Evolutionary conservation across 495 filamentous ascomycete genomes (phyloP).

Genomic region (Wilcoxina mikolae): DNA sequence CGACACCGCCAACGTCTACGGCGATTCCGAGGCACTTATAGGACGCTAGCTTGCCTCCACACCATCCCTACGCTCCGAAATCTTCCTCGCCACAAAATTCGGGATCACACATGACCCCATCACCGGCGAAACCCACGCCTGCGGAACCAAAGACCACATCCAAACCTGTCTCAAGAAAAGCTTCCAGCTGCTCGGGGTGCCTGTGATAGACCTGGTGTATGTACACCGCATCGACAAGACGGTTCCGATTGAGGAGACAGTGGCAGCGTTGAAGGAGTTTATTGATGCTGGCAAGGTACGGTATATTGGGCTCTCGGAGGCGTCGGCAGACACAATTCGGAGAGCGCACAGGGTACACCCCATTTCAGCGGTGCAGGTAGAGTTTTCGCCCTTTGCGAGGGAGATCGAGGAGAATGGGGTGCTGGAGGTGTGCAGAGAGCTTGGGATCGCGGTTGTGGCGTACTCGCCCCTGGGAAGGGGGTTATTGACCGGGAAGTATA

Average conservation of each 20-base stretch:
- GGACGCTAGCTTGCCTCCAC: constrained; percentile 40
- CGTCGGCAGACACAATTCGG: constrained; percentile 41
- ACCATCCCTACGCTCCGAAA: constrained; percentile 36
- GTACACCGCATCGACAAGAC: constrained; percentile 40
- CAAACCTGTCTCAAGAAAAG: constrained; percentile 37
- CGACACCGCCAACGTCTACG: constrained; percentile 39
- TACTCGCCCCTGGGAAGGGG: constrained; percentile 49
- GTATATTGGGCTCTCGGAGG: constrained; percentile 45
- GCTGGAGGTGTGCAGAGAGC: constrained; percentile 42
- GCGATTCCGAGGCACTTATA: constrained; percentile 38
- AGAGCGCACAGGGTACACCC: constrained; percentile 45
- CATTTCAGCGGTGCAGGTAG: constrained; percentile 46
- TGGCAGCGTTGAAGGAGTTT: constrained; percentile 37
- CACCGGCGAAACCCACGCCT: neutral
- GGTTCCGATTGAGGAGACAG: constrained; percentile 51
- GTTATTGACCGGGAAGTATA: constrained; percentile 39
- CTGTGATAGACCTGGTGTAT: constrained; percentile 48
- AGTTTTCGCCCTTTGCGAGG: constrained; percentile 46
- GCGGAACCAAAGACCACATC: constrained; percentile 41
- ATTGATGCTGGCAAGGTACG: constrained; percentile 43
- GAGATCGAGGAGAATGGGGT: constrained; percentile 43
- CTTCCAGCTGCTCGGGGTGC: constrained; percentile 37
- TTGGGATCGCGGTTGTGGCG: constrained; percentile 46
- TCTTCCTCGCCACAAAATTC: constrained; percentile 47
- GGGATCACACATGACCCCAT: constrained; percentile 17